Percentiles rank a stretch among this genome's conserved stretches.
These are phyloP conservation scores for Ogataea dorogensis DNA, from an alignment of 805 yeast genomes.

Conservation along the genomic window DNA sequence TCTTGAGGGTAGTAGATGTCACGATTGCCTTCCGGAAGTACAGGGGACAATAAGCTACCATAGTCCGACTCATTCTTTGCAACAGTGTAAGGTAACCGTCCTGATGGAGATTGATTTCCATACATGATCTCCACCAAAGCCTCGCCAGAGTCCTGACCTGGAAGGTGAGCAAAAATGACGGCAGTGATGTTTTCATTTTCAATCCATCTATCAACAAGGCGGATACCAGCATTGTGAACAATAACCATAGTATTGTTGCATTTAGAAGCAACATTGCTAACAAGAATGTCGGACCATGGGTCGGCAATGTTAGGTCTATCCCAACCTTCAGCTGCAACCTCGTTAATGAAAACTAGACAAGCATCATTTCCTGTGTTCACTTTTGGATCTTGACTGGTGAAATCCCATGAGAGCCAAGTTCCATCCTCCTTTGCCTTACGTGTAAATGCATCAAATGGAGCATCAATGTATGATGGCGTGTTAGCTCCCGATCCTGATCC, in stretches of 20 bases:
- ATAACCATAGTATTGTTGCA: slow-evolving; percentile 58
- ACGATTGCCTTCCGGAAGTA: slow-evolving; percentile 25
- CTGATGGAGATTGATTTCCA: slow-evolving; percentile 64
- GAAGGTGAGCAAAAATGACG: slow-evolving; percentile 42
- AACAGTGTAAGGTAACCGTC: slow-evolving; percentile 61
- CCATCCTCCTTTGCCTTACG: slow-evolving; percentile 37
- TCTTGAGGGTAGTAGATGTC: slow-evolving; percentile 40
- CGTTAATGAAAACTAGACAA: slow-evolving; percentile 53
- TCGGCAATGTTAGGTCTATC: slow-evolving; percentile 53
- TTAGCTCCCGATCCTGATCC: slow-evolving; percentile 71
- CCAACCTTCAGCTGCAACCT: slow-evolving; percentile 61
- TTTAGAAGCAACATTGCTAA: slow-evolving; percentile 45
- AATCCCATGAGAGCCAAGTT: slow-evolving; percentile 16
- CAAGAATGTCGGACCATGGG: slow-evolving; percentile 53
- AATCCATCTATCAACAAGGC: slow-evolving; percentile 53
- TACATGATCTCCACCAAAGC: slow-evolving; percentile 58
- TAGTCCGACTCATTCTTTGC: slow-evolving; percentile 49
- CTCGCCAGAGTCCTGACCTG: slow-evolving; percentile 46
- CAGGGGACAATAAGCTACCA: slow-evolving; percentile 37
- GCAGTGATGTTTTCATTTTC: slow-evolving; percentile 59
- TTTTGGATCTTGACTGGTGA: slow-evolving; percentile 40
- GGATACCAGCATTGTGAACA: slow-evolving; percentile 60
- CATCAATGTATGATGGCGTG: slow-evolving; percentile 52
- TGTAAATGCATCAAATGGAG: slow-evolving; percentile 57
- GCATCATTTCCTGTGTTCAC: slow-evolving; percentile 46